Evolutionary conservation across 75 land plant genomes (phyloP), one percentile per base, ranked within the genome.

Genomic region (Sequoiadendron giganteum): DNA sequence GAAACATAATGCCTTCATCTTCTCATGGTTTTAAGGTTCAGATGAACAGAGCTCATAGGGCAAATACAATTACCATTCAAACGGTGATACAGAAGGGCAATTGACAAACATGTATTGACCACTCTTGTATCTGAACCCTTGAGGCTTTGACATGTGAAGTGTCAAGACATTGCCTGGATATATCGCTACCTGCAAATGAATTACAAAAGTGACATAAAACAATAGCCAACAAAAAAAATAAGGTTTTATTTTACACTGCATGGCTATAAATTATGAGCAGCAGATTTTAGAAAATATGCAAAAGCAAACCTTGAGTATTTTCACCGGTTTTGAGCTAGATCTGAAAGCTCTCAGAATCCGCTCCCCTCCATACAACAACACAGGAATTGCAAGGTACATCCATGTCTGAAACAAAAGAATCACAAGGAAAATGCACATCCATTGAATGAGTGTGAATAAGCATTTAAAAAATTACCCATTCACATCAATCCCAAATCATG

Each of bases 371-470:
- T 96, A 96, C 21, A 96, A 55, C 28, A 95, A 58, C 32, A 95
- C 75, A 21, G 96, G 97, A 28, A 94, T 58, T 5, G 93, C 90
- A 11, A 96, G 47, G 87, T 96, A 96, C 97, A 96, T 96, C 97
- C 97, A 96, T 49, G 97, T 93, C 97, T 96, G 88, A 81, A 89
- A 45, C 47, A 49, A 13, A 54, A 61, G 7, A 89, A 87, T 89
- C 43, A 85, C 30, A 40, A 49, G 34, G 5, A 38, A 49, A 30
- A 30, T 49, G 52, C 2, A 47, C 10, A 82, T 47, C 32, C 43
- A 47, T 45, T 82, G 52, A 81, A 42, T 10, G 40, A 82, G 52
- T n/a, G 54, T n/a, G 43, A 47, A 47, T 13, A 25, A 82, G 28
- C 11, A 79, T 48, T 85, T 40, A 25, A 73, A 68, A 86, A 28